Evolutionary conservation across 345 rosid species (phyloP), one percentile per base, ranked within the genome.

Genomic region (Corchorus olitorius): DNA sequence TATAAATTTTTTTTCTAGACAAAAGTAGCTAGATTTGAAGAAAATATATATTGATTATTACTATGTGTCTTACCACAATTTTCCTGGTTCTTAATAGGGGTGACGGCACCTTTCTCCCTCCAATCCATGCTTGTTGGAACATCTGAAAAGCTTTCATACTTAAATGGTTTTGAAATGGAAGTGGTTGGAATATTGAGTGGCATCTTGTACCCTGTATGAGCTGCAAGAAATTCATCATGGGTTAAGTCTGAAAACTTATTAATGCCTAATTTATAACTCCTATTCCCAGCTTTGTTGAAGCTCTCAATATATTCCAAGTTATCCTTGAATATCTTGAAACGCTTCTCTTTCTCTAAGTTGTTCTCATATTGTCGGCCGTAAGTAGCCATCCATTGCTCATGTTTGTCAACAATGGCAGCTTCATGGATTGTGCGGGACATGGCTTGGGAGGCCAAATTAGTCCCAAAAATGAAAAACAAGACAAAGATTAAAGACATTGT

Each of bases 41-140:
- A 1, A 27, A 27, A 27, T 27, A 27, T 27, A 27, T 27, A 27
- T 27, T 27, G 27, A 27, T 27, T 27, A 27, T 80, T 45, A 27
- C 27, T 27, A 27, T 27, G 27, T 27, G 27, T 27, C 27, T 27
- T 27, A 92, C 98, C 97, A 56, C 97, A 92, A 72, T 88, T 83
- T 58, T 94, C 97, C 75, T 94, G 97, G 76, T 94, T 94, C 83
- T 92, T 92, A 80, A 92, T 94, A 3, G 19, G 85, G 16, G 35
- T 85, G 35, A 94, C 97, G 16, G 98, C 97, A 16, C 98, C 98
- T 70, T 89, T 62, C 77, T 83, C 74, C 79, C 94, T 86, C 98
- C 98, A 94, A 75, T 94, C 97, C 80, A 94, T 84, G 54, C 70
- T 70, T 37, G 8, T 6, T 16, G 80, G 80, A 34, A 49, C 11